Evolutionary conservation across 2,329 filamentous ascomycete species (phyloP).

Genomic region (Cercospora citrullina): DNA sequence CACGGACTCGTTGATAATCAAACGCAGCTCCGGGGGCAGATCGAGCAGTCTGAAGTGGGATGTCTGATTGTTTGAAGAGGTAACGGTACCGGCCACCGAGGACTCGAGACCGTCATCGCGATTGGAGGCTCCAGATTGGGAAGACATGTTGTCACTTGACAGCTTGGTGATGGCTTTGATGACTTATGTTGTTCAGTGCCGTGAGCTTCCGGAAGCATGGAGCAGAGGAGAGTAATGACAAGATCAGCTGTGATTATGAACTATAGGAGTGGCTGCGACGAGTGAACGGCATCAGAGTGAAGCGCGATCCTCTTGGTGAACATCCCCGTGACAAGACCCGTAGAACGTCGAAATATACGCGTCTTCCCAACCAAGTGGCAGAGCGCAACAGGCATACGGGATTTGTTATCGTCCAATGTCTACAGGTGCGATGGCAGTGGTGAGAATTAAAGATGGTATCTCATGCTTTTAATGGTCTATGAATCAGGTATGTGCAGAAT

Average conservation of each 20-base stretch:
- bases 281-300: background rate
- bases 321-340: background rate
- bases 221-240: background rate
- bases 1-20: background rate
- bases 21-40: background rate
- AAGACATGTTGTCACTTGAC: background rate
- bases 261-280: background rate
- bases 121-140: background rate
- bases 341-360: background rate
- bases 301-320: background rate
- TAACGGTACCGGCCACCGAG: background rate
- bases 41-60: background rate
- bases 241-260: background rate
- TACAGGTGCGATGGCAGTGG: background rate
- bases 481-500: too few relatives aligned
- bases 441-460: fast-evolving
- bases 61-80: background rate
- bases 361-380: too few relatives aligned
- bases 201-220: background rate
- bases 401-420: background rate
- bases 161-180: background rate
- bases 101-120: background rate
- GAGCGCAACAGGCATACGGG: background rate
- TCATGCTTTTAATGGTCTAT: background rate
- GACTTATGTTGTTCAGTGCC: background rate